These are phyloP conservation scores for Exophiala spinifera DNA, from an alignment of 2,329 filamentous ascomycete genomes.

Conservation along the genomic window DNA sequence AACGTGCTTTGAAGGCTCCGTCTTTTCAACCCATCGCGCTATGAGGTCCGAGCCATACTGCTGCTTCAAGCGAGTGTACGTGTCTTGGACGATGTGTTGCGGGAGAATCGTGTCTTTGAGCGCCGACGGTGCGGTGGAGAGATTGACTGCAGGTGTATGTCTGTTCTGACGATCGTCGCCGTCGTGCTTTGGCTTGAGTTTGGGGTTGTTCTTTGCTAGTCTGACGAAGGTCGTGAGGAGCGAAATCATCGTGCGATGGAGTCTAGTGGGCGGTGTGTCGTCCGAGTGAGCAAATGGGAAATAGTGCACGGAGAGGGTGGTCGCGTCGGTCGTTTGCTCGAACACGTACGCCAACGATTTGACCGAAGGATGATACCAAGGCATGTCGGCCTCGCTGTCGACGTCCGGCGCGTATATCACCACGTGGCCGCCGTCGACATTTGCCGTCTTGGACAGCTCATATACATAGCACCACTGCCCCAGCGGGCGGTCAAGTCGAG, in stretches of 20 bases:
- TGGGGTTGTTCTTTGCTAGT: slow-evolving; percentile 28
- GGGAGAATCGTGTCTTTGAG: slow-evolving; percentile 79
- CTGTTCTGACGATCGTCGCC: slow-evolving; percentile 52
- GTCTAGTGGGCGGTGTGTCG: slow-evolving; percentile 37
- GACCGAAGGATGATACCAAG: slow-evolving; percentile 84
- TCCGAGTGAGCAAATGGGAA: slow-evolving; percentile 41
- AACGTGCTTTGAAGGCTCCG: slow-evolving; percentile 85
- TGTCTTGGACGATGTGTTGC: slow-evolving; percentile 74
- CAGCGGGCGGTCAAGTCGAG: slow-evolving; percentile 68
- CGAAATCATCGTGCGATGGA: slow-evolving; percentile 39
- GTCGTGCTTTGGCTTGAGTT: neutral
- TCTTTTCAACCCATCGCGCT: slow-evolving; percentile 77
- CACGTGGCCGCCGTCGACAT: slow-evolving; percentile 36
- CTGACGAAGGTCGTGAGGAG: slow-evolving; percentile 39
- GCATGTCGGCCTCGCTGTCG: slow-evolving; percentile 59
- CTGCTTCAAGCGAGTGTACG: slow-evolving; percentile 74
- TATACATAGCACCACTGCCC: slow-evolving; percentile 83
- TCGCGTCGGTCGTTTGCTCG: slow-evolving; percentile 29
- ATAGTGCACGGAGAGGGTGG: slow-evolving; percentile 51
- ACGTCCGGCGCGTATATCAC: slow-evolving; percentile 79
- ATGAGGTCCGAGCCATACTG: slow-evolving; percentile 72
- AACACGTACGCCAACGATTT: slow-evolving; percentile 68
- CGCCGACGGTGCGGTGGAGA: slow-evolving; percentile 74
- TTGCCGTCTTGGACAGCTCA: slow-evolving; percentile 11
- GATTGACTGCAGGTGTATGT: slow-evolving; percentile 63